Evolutionary conservation across 208 protist species (phyloP).

Genomic region (Trypanosoma melophagium): DNA sequence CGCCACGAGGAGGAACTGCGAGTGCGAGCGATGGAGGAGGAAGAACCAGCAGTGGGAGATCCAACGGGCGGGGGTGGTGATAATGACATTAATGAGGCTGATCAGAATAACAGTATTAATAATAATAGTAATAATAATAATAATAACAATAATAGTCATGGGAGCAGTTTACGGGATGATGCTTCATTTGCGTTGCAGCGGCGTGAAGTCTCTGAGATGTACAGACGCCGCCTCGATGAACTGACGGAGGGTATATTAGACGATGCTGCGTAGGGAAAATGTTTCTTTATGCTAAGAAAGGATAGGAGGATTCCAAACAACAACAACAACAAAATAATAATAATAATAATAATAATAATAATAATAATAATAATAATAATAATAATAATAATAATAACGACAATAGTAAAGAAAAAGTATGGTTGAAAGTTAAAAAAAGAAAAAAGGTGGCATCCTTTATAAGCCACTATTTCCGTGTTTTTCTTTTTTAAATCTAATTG

Average conservation of each 20-base stretch:
- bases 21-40: not conserved
- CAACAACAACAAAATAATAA: too few species aligned
- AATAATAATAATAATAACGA: slow-evolving; percentile 3
- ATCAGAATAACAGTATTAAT: not conserved
- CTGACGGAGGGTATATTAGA: slow-evolving; percentile 6
- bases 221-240: slow-evolving; percentile 6
- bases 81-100: not conserved
- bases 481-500: not conserved
- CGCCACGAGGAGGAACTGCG: slow-evolving; percentile 29
- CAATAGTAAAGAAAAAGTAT: not conserved
- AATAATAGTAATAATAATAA: too few species aligned
- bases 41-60: not conserved
- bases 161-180: not conserved
- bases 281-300: not conserved
- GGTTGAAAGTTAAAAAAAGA: not conserved
- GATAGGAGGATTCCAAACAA: too few species aligned
- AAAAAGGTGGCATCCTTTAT: not conserved
- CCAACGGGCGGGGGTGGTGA: not conserved
- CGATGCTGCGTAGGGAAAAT: not conserved
- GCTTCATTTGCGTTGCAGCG: not conserved
- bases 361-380: too few species aligned
- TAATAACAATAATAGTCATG: not conserved
- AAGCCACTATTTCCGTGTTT: too few species aligned
- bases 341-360: too few species aligned
- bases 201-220: not conserved